Evolutionary conservation across 257 asterid species (phyloP), one percentile per base, ranked within the genome.

Genomic region (Knoxia roxburghii): DNA sequence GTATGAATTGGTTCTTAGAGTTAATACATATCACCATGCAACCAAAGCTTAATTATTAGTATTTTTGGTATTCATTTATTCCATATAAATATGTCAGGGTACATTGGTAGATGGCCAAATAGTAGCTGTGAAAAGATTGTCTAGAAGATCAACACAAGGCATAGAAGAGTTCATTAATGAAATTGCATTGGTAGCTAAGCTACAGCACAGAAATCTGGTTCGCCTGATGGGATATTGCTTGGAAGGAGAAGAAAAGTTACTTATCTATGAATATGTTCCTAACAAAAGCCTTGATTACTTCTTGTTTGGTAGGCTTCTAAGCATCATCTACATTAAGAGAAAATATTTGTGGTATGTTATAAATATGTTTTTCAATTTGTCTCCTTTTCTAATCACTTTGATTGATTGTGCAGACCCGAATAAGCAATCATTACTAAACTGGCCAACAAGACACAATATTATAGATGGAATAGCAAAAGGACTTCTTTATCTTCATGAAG

Each of bases 401-500:
- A n/a, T n/a, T n/a, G n/a, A n/a, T n/a, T n/a, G n/a, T 35, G 14
- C 15, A 78, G 79, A 66, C 61, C 48, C 62, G 26, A 50, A 66
- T 17, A 78, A 53, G 26, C 60, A 60, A 10, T 57, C 30, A 8
- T 4, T 18, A 23, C 39, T 78, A 58, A 69, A 74, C 15, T 78
- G 79, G 79, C 37, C 21, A 8, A 74, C 49, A 39, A 62, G 82
- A 11, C 74, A 58, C 68, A 78, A 70, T 18, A 78, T 78, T 23
- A 78, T 78, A 7, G 69, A 45, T 26, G 76, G 78, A 39, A 33
- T 73, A 48, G 73, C 71, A 4, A 53, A 46, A 18, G 82, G 71
- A n/a, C 72, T 77, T 49, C 73, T 74, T 48, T 74, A 78, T 41
- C 72, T 78, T 26, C 77, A 74, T 4, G 79, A 78, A 55, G 82